A percentile compares a stretch with the other conserved stretches of the same genome.
Evolutionary conservation across 805 yeast species (phyloP).

Genomic region (Lipomyces yamanashiensis): DNA sequence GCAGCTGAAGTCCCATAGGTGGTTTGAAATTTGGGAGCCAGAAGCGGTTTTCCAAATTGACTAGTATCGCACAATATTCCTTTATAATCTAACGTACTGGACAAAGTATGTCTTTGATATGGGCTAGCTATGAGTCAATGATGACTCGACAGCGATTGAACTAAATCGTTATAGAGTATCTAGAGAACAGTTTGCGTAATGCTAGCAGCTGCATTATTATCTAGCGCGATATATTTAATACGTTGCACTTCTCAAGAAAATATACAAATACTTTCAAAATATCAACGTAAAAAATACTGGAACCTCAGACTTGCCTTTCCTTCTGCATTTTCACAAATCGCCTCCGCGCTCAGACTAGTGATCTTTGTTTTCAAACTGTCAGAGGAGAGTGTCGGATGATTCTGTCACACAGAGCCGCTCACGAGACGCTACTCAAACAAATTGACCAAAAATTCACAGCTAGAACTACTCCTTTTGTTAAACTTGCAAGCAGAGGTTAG

Average conservation of each 20-base stretch:
- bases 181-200: no score
- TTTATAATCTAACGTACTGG: no score
- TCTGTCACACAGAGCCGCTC: background rate
- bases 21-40: no score
- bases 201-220: background rate
- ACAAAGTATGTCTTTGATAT: no score
- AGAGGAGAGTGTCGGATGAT: background rate
- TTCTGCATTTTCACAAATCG: slow-evolving; percentile 12
- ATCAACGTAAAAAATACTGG: background rate
- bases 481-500: background rate
- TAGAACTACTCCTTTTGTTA: background rate
- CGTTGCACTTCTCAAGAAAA: background rate
- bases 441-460: background rate
- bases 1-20: no score
- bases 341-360: background rate
- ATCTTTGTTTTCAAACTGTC: background rate
- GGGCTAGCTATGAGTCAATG: no score
- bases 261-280: background rate
- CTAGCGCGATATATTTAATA: background rate
- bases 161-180: no score
- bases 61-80: no score
- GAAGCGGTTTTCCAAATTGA: no score
- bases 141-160: no score
- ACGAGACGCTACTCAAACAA: background rate
- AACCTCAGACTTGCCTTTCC: slow-evolving; percentile 39